These are phyloP conservation scores for Capronia americana DNA, from an alignment of 2,329 filamentous ascomycete species.

Conservation along the genomic window DNA sequence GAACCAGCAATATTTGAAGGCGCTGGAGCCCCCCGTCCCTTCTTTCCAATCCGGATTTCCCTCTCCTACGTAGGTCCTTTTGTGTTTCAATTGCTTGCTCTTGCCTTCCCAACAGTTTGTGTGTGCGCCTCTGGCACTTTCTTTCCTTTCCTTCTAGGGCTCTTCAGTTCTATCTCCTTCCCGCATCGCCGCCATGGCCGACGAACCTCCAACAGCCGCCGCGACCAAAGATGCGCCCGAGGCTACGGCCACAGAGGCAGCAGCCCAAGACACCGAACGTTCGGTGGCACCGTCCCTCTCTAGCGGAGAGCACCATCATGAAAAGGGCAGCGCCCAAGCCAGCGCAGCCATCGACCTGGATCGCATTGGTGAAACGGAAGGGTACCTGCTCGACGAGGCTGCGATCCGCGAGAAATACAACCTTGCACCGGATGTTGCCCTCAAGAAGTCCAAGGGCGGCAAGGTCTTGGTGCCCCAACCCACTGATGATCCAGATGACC, in stretches of 20 bases:
- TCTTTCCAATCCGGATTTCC: slow-evolving; percentile 6
- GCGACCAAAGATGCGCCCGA: slow-evolving; percentile 13
- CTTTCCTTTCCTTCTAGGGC: neutral
- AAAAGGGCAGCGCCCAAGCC: slow-evolving; percentile 17
- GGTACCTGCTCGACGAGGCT: slow-evolving; percentile 39
- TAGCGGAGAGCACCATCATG: slow-evolving; percentile 24
- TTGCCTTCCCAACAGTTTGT: neutral
- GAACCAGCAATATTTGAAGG: slow-evolving; percentile 12
- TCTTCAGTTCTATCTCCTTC: neutral
- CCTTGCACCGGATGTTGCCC: slow-evolving; percentile 38
- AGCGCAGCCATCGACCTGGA: slow-evolving; percentile 36
- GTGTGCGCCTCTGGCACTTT: neutral
- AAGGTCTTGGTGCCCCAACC: slow-evolving; percentile 63
- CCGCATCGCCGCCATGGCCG: slow-evolving; percentile 7
- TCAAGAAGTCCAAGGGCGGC: slow-evolving; percentile 48
- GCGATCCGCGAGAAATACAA: slow-evolving; percentile 34
- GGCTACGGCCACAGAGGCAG: slow-evolving; percentile 4
- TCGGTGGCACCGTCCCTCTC: slow-evolving; percentile 31
- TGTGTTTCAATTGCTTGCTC: neutral
- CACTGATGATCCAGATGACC: slow-evolving; percentile 58
- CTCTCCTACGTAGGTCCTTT: neutral
- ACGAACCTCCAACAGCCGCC: neutral
- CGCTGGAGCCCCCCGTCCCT: slow-evolving; percentile 1
- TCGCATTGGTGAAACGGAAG: slow-evolving; percentile 39
- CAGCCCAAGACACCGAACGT: neutral